Base-by-base conservation (phyloP, 2,329 filamentous ascomycete genomes). In the Emmonsiellopsis sp. region DNA sequence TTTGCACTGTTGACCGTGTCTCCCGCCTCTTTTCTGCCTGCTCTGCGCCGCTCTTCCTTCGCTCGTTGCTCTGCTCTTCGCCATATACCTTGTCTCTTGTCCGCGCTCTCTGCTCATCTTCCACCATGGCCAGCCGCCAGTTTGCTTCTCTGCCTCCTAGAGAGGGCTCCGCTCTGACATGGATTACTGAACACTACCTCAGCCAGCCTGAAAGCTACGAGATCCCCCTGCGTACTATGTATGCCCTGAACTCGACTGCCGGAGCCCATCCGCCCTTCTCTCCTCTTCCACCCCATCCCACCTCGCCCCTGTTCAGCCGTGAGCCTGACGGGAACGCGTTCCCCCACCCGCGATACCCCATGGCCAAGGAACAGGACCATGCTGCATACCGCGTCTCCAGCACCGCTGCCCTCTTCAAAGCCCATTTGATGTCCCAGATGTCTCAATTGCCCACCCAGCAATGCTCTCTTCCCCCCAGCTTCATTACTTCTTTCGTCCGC, bases 221-320 rank as follows among this genome's bases (percentile, higher is more conserved):
- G 61, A 80, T 85, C 34, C 83, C 83, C 16, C 73, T 86, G 31
- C 79, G 82, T 54, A 84, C 81, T 57, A 85, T 85, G 79, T 85
- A 85, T 70, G 78, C 78, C 30, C 74, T 86, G 65, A 86, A 86
- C 63, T 82, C 78, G 57, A 76, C 78, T 15, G 76, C 80, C 15
- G 76, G 68, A 47, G 65, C 69, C 46, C 68, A 70, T 54, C 65
- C 67, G 31, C 60, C 58, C 59, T 53, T 60, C 58, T 26, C 61
- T 53, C n/a, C 13, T 47, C 45, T 48, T 35, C 45, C 45, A 10
- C n/a, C 35, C 32, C 35, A 16, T 49, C 62, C 55, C 32, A 63
- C 72, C 35, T 69, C 72, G 31, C 63, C 66, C 35, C 63, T 67
- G n/a, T 56, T 61, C 40, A 60, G 59, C 59, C n/a, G 63, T 58